Conservation (phyloP, 1,139 yeast species). For the Magnusiomyces ingens region DNA sequence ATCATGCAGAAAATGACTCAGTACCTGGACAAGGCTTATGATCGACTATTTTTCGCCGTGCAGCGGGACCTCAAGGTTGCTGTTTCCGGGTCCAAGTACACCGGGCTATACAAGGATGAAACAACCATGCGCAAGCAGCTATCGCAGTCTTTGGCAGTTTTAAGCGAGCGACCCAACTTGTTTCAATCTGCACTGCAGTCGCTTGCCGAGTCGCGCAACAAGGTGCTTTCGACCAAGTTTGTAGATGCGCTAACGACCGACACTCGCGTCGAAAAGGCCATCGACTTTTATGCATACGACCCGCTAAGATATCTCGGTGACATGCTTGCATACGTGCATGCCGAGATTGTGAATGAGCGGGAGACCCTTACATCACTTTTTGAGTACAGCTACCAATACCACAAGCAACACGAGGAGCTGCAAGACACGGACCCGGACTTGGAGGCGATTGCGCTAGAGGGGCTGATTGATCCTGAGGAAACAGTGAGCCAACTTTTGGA, state of each 20-base stretch:
- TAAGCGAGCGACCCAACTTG: slow-evolving; percentile 35
- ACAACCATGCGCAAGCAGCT: slow-evolving; percentile 19
- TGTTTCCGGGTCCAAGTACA: slow-evolving; percentile 11
- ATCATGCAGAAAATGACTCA: slow-evolving; percentile 57
- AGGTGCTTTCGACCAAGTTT: slow-evolving; percentile 36
- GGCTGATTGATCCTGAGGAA: slow-evolving; percentile 27
- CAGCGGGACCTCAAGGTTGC: slow-evolving; percentile 32
- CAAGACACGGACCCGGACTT: slow-evolving; percentile 12
- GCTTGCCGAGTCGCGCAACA: slow-evolving; percentile 30
- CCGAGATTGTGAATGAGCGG: slow-evolving; percentile 81
- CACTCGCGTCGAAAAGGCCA: slow-evolving; percentile 39
- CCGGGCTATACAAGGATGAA: slow-evolving; percentile 21
- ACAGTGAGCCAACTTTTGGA: slow-evolving; percentile 32
- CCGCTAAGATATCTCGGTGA: slow-evolving; percentile 81
- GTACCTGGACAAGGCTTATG: slow-evolving; percentile 47
- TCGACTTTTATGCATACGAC: slow-evolving; percentile 67
- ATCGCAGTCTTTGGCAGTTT: slow-evolving; percentile 28
- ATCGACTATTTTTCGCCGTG: slow-evolving; percentile 40
- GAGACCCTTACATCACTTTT: slow-evolving; percentile 62
- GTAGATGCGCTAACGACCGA: slow-evolving; percentile 51
- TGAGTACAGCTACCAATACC: slow-evolving; percentile 33
- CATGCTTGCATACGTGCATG: slow-evolving; percentile 80
- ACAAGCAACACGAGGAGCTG: slow-evolving; percentile 26
- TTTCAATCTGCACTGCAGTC: slow-evolving; percentile 31
- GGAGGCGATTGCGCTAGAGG: slow-evolving; percentile 18